A percentile compares a stretch with the other conserved stretches of the same genome.
Evolutionary conservation across 2,329 filamentous ascomycete genomes (phyloP).

Genomic region (Fusarium multiceps): DNA sequence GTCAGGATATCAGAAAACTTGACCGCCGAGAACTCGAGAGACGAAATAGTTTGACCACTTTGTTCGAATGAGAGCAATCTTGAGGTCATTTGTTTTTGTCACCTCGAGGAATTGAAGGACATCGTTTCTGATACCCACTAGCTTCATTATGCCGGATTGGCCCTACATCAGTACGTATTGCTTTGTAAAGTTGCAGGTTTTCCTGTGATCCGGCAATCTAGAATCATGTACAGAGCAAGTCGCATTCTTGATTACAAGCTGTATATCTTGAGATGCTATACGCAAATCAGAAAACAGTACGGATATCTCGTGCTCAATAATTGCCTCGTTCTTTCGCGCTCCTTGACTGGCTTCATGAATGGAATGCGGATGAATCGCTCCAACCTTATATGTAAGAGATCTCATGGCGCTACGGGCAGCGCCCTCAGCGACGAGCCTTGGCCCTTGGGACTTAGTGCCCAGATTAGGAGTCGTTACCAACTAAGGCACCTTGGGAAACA

Average conservation of each 20-base stretch:
- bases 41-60: background rate
- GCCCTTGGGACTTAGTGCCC: conserved; percentile 25
- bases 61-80: background rate
- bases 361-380: conserved; percentile 36
- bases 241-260: background rate
- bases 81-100: background rate
- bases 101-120: background rate
- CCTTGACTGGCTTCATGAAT: background rate
- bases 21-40: background rate
- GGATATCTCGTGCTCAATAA: background rate
- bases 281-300: background rate
- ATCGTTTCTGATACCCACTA: background rate
- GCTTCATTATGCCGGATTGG: background rate
- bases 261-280: background rate
- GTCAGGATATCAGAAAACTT: background rate
- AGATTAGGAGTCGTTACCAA: conserved; percentile 28
- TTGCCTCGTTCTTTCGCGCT: background rate
- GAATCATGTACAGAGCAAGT: background rate
- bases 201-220: background rate
- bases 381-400: conserved; percentile 29
- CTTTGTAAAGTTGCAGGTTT: background rate
- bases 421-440: conserved; percentile 42
- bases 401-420: conserved; percentile 38
- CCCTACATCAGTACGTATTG: background rate
- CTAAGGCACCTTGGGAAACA: conserved; percentile 26